Evolutionary conservation across 108 stramenopile genomes (phyloP), one percentile per base, ranked within the genome.

Genomic region (Skeletonema menzelii): DNA sequence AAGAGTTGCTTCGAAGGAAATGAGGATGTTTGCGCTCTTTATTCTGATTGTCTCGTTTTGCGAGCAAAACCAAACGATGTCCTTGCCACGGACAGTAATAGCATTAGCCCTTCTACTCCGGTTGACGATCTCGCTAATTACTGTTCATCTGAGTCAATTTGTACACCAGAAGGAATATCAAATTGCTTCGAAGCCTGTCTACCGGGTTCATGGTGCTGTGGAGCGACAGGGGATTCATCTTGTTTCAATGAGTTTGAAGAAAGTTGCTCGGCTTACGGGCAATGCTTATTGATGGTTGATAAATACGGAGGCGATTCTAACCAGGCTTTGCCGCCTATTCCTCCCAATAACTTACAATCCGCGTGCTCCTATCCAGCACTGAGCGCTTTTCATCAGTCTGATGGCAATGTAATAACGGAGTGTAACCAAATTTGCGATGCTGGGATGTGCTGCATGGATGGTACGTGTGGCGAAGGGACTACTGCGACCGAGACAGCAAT

Each of bases 401-500:
- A 20, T 31, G 60, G 42, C 15, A 24, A 27, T 19, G 34, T 24
- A n/a, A 24, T 37, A 8, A 26, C 55, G 12, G 67, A 68, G 7
- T 68, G 67, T 27, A 31, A 32, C 15, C 67, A 37, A 24, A 56
- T 56, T 19, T 68, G 67, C 40, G 27, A 22, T 26, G 67, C 56
- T 57, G 67, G 67, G 26, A 57, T 40, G 37, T 68, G 67, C 38
- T 71, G 70, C 42, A 8, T 71, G 27, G 62, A 63, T 20, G 40
- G 40, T 32, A 22, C 20, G 8, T 53, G 49, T 53, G 49, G 49
- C 24, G 22, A 24, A 20, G 49, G 49, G 49, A 53, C 46, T 4
- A 47, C 22, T 53, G 5, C 49, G 22, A 22, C 22, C 4, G 63
- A 49, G 5, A 62, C 15, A 49, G 19, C 5, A 47, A 15, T 68